Base-by-base conservation (phyloP, 495 filamentous ascomycete species). In the Penicillium canariense region DNA sequence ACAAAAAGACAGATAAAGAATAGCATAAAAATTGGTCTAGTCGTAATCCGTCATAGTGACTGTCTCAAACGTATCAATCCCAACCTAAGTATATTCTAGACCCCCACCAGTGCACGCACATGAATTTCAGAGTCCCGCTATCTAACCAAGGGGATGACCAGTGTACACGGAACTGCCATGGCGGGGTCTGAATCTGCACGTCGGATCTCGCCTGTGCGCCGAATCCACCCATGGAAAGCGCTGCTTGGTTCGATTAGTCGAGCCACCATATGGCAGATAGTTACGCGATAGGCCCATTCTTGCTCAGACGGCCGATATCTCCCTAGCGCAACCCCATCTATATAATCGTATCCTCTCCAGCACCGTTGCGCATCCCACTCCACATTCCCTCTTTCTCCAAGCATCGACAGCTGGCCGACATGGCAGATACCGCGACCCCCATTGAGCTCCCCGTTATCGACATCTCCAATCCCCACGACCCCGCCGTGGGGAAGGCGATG, bases 401-500 rank as follows among this genome's bases (percentile, higher is more conserved):
- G 15, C 10, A 14, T 39, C 7, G 6, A 45, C 2, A 1, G 7
- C 7, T 22, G 5, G 1, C 5, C 43, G 30, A 30, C 63, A 83
- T 81, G 77, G 58, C 77, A 10, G 67, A 70, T 49, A 30, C 58
- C 14, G 48, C 67, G 9, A 20, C 43, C 23, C 75, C 83, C 48
- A 81, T 81, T 44, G 62, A 77, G 18, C 89, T 96, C 25, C 89
- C 92, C 10, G 74, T 96, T 58, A 88, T 97, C 60, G 86, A 96
- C 65, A 83, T 97, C 63, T 84, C 71, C 40, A 62, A 74, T 22
- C 68, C 70, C 38, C 71, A 83, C 54, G 70, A 81, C 60, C 59
- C 74, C 17, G 72, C 81, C 58, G 81, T 85, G 50, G 88, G 89
- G 45, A 80, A 81, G 54, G 73, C 86, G 36, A 80, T 97, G 30